Conservation (phyloP, 805 yeast species). For the Cyberlindnera subsufficiens region DNA sequence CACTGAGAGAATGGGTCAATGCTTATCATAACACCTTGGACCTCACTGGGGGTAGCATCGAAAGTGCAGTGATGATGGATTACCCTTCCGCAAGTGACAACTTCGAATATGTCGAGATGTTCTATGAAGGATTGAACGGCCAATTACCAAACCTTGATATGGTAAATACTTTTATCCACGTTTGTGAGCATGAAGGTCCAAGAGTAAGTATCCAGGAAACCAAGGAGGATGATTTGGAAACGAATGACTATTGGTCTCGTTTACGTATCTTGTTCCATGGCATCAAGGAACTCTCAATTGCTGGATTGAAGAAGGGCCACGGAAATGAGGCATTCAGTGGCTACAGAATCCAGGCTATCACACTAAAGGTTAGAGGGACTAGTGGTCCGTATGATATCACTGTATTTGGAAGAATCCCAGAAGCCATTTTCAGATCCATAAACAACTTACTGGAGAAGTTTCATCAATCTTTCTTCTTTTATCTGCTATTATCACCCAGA, state of each 20-base stretch:
- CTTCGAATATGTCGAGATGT: conserved; percentile 67
- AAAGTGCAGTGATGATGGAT: conserved; percentile 83
- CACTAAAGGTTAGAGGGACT: conserved; percentile 62
- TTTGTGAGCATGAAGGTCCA: conserved; percentile 73
- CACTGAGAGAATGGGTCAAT: conserved; percentile 84
- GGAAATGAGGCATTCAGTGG: conserved; percentile 94
- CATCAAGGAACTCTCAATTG: conserved; percentile 56
- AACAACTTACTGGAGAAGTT: conserved; percentile 91
- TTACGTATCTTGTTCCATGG: conserved; percentile 57
- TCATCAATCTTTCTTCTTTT: conserved; percentile 95
- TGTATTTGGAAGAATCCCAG: conserved; percentile 85
- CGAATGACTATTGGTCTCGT: conserved; percentile 48
- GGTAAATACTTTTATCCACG: conserved; percentile 70
- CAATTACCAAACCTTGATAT: conserved; percentile 92
- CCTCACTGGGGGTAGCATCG: conserved; percentile 88
- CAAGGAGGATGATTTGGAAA: conserved; percentile 38
- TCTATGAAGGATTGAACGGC: conserved; percentile 88
- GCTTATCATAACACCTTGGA: conserved; percentile 86
- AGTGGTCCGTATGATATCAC: conserved; percentile 71
- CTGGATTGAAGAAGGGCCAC: conserved; percentile 59
- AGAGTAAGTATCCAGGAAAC: conserved; percentile 61
- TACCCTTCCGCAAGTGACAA: conserved; percentile 61
- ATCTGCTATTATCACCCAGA: conserved; percentile 71
- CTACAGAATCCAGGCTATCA: conserved; percentile 90
- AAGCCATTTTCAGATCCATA: conserved; percentile 80